Conservation (phyloP, 495 filamentous ascomycete genomes). For the Symbiotaphrina buchneri region DNA sequence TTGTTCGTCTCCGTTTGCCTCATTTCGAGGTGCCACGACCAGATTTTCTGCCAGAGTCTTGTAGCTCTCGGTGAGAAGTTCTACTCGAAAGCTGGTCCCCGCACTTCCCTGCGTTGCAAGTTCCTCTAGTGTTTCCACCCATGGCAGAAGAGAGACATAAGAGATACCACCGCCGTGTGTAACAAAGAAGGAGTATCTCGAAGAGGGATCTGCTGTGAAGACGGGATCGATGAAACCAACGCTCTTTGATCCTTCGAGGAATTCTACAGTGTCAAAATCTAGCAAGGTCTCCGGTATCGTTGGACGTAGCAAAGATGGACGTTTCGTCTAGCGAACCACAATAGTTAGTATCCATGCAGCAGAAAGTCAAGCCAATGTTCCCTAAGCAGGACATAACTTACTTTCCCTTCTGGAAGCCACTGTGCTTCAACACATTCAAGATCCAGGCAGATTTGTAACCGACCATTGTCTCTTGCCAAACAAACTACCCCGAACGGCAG, state of each 20-base stretch:
- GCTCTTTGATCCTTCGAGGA: conserved; percentile 24
- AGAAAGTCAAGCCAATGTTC: too few relatives aligned
- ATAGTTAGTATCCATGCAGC: too few relatives aligned
- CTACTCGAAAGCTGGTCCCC: conserved; percentile 50
- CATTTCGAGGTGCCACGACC: conserved; percentile 18
- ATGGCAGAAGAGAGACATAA: conserved; percentile 46
- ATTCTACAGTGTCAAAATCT: conserved; percentile 38
- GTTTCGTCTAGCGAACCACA: too few relatives aligned
- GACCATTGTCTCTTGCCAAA: conserved; percentile 46
- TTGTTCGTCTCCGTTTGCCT: conserved; percentile 15
- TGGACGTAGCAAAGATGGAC: too few relatives aligned
- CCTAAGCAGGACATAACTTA: too few relatives aligned
- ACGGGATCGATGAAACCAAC: conserved; percentile 38
- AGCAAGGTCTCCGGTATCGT: too few relatives aligned
- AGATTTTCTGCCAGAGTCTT: conserved; percentile 36
- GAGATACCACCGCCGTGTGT: conserved; percentile 49
- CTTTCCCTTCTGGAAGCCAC: conserved; percentile 47
- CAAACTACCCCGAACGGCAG: conserved; percentile 54
- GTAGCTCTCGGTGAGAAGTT: conserved; percentile 39
- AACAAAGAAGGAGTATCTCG: conserved; percentile 57
- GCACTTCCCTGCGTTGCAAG: conserved; percentile 36
- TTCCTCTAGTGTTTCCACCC: conserved; percentile 63
- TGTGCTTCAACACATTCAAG: conserved; percentile 60
- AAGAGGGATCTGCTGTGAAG: conserved; percentile 49
- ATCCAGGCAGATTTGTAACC: conserved; percentile 59